These are phyloP conservation scores for Rhizophora apiculata DNA, from an alignment of 345 rosid genomes.

Conservation along the genomic window DNA sequence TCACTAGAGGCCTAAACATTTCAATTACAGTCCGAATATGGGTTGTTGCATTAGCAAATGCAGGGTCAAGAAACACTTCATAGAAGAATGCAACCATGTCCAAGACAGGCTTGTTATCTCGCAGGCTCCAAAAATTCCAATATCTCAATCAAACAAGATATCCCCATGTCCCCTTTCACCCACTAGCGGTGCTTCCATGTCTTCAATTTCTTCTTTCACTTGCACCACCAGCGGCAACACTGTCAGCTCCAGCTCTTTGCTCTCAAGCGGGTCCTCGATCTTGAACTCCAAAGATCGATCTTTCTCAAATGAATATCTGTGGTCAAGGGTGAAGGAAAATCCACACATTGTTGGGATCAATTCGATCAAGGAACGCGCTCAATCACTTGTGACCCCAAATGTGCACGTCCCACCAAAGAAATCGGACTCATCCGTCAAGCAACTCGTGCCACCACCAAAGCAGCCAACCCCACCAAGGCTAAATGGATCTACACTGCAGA, in stretches of 20 bases:
- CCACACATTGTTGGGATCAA: conserved; percentile 60
- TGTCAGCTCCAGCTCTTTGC: conserved; percentile 42
- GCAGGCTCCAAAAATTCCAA: conserved; percentile 21
- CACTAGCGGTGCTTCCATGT: conserved; percentile 25
- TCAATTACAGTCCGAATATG: conserved; percentile 36
- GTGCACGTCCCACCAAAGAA: conserved; percentile 10
- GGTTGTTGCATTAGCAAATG: conserved; percentile 84
- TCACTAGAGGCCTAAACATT: neutral
- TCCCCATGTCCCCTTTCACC: conserved; percentile 52
- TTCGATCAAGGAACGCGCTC: conserved; percentile 53
- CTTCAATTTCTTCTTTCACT: conserved; percentile 34
- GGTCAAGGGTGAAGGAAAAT: conserved; percentile 72
- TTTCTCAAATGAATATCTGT: conserved; percentile 77
- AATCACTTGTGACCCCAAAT: conserved; percentile 19
- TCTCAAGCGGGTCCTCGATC: conserved; percentile 41
- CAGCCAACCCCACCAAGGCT: conserved; percentile 23
- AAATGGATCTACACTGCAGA: conserved; percentile 33
- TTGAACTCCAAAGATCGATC: conserved; percentile 57
- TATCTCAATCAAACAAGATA: conserved; percentile 27
- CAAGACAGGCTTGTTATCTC: conserved; percentile 65
- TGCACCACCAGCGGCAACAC: conserved; percentile 26
- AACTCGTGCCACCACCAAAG: conserved; percentile 24
- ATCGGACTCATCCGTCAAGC: conserved; percentile 17
- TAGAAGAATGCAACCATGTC: conserved; percentile 38
- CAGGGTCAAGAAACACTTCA: conserved; percentile 40